phyloP scores from a whole-genome alignment of 495 filamentous ascomycete genomes.

The Penicillium canariense region DNA sequence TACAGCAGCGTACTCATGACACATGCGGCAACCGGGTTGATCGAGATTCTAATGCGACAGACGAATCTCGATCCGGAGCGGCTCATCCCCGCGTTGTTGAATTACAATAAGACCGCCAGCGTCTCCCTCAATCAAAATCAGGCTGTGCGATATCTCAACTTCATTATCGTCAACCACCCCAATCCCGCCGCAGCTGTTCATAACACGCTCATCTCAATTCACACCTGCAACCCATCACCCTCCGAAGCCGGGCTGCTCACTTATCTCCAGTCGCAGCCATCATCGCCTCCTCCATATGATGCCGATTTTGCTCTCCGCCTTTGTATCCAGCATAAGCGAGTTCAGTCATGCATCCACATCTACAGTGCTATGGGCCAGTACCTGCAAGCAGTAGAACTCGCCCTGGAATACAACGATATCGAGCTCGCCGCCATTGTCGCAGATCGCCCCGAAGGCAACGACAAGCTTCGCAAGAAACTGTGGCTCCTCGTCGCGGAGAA shows the following conservation, averaged over 20 bases:
- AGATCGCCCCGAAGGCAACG: slow-evolving; percentile 76
- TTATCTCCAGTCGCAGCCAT: slow-evolving; percentile 79
- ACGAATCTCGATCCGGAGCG: slow-evolving; percentile 80
- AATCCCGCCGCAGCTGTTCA: slow-evolving; percentile 88
- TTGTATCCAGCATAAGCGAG: slow-evolving; percentile 88
- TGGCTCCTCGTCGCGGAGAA: slow-evolving; percentile 94
- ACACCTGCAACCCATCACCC: slow-evolving; percentile 77
- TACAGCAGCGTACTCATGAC: slow-evolving; percentile 96
- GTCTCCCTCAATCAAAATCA: slow-evolving; percentile 69
- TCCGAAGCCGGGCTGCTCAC: slow-evolving; percentile 81
- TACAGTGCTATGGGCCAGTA: slow-evolving; percentile 95
- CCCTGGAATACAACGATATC: slow-evolving; percentile 81
- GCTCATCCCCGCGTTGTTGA: slow-evolving; percentile 87
- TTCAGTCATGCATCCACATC: slow-evolving; percentile 91
- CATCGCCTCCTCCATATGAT: slow-evolving; percentile 77
- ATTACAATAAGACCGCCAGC: slow-evolving; percentile 74
- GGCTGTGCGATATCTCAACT: slow-evolving; percentile 89
- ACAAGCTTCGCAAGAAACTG: slow-evolving; percentile 82
- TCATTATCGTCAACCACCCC: slow-evolving; percentile 84
- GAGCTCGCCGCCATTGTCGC: slow-evolving; percentile 86
- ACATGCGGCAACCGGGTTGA: slow-evolving; percentile 74
- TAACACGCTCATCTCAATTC: slow-evolving; percentile 95
- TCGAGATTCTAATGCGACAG: slow-evolving; percentile 94
- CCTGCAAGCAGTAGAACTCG: slow-evolving; percentile 85
- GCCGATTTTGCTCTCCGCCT: slow-evolving; percentile 95